These are phyloP conservation scores for Mycena albidolilacea DNA, from an alignment of 768 basidiomycete species.

Conservation along the genomic window DNA sequence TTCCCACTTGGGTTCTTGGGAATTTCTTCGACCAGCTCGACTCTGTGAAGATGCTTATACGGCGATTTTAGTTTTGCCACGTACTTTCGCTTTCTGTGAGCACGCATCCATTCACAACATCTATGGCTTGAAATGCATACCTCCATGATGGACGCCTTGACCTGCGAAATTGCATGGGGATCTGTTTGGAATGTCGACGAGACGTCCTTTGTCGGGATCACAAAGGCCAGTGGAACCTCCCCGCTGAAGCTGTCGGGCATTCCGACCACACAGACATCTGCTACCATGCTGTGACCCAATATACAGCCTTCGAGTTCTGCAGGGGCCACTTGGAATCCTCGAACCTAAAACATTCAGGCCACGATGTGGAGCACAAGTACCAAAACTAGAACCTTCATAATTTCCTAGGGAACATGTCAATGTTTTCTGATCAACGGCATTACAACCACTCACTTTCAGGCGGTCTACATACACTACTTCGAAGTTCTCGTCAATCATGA, in stretches of 20 bases:
- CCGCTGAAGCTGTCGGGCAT: conserved; percentile 66
- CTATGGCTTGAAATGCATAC: neutral
- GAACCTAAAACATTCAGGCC: conserved; percentile 41
- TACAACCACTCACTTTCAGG: conserved; percentile 53
- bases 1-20: conserved; percentile 28
- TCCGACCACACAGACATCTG: conserved; percentile 61
- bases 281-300: conserved; percentile 57
- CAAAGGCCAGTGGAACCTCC: conserved; percentile 68
- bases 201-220: conserved; percentile 56
- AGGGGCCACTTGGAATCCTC: conserved; percentile 47
- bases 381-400: conserved; percentile 22
- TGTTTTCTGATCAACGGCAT: no score
- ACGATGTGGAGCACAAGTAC: neutral
- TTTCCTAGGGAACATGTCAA: conserved; percentile 9
- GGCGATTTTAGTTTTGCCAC: conserved; percentile 19
- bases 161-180: neutral
- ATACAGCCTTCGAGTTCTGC: conserved; percentile 63
- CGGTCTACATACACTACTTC: conserved; percentile 69
- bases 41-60: conserved; percentile 11
- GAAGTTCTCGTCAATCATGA: conserved; percentile 57
- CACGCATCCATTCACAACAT: neutral
- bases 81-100: conserved; percentile 24
- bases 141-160: conserved; percentile 30
- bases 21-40: conserved; percentile 24
- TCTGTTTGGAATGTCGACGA: conserved; percentile 41